These are phyloP conservation scores for Solanum habrochaites DNA, from an alignment of 257 asterid species.

Conservation along the genomic window DNA sequence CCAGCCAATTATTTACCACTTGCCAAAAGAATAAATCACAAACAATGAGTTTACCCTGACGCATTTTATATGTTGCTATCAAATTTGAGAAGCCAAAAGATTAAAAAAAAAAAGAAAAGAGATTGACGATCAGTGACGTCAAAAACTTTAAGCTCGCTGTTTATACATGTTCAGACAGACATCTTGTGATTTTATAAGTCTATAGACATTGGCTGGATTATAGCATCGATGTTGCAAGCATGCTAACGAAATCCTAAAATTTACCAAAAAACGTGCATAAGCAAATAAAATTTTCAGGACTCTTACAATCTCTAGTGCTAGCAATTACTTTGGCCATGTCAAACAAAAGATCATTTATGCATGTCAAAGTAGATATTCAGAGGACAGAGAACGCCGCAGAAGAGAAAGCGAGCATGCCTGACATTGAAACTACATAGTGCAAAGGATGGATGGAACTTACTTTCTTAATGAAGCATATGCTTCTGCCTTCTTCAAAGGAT, in stretches of 20 bases:
- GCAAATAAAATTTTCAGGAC: background rate
- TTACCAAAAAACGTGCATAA: background rate
- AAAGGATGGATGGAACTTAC: slow-evolving; percentile 23
- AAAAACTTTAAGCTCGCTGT: background rate
- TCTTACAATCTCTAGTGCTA: background rate
- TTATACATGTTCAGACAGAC: background rate
- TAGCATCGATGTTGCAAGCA: background rate
- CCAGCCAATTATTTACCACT: background rate
- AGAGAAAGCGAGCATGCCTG: background rate
- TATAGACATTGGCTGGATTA: background rate
- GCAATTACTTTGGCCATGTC: background rate
- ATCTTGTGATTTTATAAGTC: background rate
- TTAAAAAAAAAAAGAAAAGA: background rate
- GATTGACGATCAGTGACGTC: background rate
- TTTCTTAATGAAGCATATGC: slow-evolving; percentile 77
- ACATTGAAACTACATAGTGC: background rate
- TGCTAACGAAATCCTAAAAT: background rate
- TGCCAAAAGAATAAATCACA: background rate
- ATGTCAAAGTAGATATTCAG: background rate
- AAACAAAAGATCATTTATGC: background rate
- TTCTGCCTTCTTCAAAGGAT: slow-evolving; percentile 81
- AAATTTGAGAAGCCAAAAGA: background rate
- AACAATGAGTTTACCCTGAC: background rate
- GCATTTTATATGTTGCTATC: background rate
- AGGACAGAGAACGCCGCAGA: background rate